Evolutionary conservation across 345 rosid species (phyloP), one percentile per base, ranked within the genome.

Genomic region (Excoecaria cochinchinensis): DNA sequence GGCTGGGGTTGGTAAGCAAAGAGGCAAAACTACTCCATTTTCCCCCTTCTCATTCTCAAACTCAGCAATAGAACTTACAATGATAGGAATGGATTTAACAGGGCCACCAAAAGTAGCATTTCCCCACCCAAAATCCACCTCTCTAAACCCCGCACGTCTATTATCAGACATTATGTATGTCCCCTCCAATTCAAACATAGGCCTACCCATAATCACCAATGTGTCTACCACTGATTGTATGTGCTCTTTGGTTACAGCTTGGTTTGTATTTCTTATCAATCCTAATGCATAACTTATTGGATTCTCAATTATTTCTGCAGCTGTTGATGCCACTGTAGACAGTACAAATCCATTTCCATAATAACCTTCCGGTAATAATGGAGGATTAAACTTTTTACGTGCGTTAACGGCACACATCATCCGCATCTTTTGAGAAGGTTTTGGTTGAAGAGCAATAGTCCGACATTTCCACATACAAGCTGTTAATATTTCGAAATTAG

Each of bases 301-400:
- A 7, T 69, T 77, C 19, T 15, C 51, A 0, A 47, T 6, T 5
- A 87, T 64, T 11, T 76, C 69, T 12, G 24, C 77, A 0, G 76
- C 86, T 0, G 75, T 81, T 6, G 87, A 57, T 19, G 79, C 71
- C 31, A 84, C 83, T 0, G 69, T 78, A 0, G 84, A 77, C 12
- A 60, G 72, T 16, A 73, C 74, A 39, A 81, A 71, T 12, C 76
- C 84, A 68, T 85, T 87, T 3, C 90, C 90, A 36, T 87, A 84
- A 36, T 84, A 89, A 6, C 87, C 89, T 0, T 13, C n/a, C 0
- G 68, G 66, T 15, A 78, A 4, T 63, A 21, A 19, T 0, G 53
- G 71, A 66, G 71, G 70, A 40, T 44, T 31, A 16, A 57, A 46
- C 19, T 10, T 42, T 3, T 25, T 12, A 1, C 79, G 74, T 1